phyloP scores from a whole-genome alignment of 352 stramenopile genomes.

The Pythium utonaiense region DNA sequence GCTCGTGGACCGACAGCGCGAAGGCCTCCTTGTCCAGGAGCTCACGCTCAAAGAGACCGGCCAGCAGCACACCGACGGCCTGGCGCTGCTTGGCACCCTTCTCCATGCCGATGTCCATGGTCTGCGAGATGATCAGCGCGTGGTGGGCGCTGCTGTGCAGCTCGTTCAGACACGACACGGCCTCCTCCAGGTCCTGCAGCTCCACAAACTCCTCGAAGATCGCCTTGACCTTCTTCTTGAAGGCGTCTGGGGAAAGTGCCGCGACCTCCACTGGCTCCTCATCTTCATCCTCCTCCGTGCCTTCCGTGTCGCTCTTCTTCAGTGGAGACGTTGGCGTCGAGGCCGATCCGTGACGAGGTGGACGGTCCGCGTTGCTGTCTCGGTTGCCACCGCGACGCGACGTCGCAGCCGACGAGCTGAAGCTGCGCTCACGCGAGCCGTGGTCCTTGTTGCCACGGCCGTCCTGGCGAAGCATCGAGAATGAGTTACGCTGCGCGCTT shows the following conservation, averaged over 20 bases:
- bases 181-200: slow-evolving; percentile 83
- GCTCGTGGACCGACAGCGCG: slow-evolving; percentile 37
- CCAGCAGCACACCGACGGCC: slow-evolving; percentile 50
- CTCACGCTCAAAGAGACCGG: slow-evolving; percentile 44
- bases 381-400: slow-evolving; percentile 22
- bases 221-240: slow-evolving; percentile 85
- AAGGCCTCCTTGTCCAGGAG: slow-evolving; percentile 44
- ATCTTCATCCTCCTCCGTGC: slow-evolving; percentile 21
- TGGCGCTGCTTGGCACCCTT: slow-evolving; percentile 63
- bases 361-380: slow-evolving; percentile 15
- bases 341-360: slow-evolving; percentile 11
- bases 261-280: slow-evolving; percentile 7
- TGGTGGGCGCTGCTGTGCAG: slow-evolving; percentile 52
- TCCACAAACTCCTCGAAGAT: slow-evolving; percentile 86
- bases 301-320: slow-evolving; percentile 15
- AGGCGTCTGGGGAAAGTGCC: slow-evolving; percentile 42
- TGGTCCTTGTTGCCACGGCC: slow-evolving; percentile 28
- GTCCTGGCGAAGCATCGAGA: slow-evolving; percentile 31
- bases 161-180: slow-evolving; percentile 44
- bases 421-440: slow-evolving; percentile 44
- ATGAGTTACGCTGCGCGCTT: slow-evolving; percentile 34
- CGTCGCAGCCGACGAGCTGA: slow-evolving; percentile 42
- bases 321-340: slow-evolving; percentile 37
- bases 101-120: slow-evolving; percentile 65
- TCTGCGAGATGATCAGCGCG: slow-evolving; percentile 42